These are phyloP conservation scores for Serendipita vermifera DNA, from an alignment of 768 basidiomycete species.

Conservation along the genomic window DNA sequence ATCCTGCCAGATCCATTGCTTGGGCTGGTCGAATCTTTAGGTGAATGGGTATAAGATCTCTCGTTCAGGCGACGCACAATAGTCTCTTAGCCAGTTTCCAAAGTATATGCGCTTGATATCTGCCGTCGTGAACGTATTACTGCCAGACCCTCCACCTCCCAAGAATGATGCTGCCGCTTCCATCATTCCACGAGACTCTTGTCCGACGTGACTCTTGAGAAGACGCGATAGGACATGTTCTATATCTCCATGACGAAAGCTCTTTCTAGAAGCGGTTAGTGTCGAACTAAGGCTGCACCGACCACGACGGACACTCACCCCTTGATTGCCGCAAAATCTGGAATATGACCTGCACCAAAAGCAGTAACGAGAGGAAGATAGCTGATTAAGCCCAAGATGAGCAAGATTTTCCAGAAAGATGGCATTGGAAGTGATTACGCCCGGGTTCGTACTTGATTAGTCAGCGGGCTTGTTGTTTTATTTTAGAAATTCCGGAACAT, in stretches of 20 bases:
- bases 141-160: constrained; percentile 35
- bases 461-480: no score
- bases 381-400: no score
- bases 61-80: constrained; percentile 31
- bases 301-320: no score
- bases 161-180: constrained; percentile 37
- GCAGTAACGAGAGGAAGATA: no score
- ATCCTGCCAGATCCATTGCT: constrained; percentile 60
- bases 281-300: no score
- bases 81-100: constrained; percentile 60
- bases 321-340: no score
- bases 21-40: constrained; percentile 19
- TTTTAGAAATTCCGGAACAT: no score
- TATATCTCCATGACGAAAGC: constrained; percentile 66
- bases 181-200: constrained; percentile 22
- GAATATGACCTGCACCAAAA: no score
- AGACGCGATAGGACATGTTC: constrained; percentile 52
- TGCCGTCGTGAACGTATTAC: constrained; percentile 45
- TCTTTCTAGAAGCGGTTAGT: constrained; percentile 31
- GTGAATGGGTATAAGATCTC: neutral
- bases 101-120: constrained; percentile 61
- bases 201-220: constrained; percentile 40
- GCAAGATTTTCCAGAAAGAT: no score
- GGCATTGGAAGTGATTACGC: no score
- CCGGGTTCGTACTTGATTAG: no score